Base-by-base conservation (phyloP, 129 eudicot genomes). In the Tanacetum coccineum region DNA sequence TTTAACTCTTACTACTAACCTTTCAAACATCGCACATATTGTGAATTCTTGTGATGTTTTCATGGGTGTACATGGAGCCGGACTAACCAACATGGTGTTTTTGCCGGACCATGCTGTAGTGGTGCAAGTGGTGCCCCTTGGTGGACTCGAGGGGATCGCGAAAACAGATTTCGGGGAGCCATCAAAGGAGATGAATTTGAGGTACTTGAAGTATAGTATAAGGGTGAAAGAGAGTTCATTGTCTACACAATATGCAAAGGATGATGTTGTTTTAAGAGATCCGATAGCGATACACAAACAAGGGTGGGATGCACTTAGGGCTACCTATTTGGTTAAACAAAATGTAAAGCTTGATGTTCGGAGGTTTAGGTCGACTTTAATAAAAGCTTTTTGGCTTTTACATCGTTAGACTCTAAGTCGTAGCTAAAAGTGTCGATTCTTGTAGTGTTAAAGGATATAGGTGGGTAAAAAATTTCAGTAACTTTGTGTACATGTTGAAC, bases 21-120 rank as follows among this genome's bases (percentile, higher is more conserved):
- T 88, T 18, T 48, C 85, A 10, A 76, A 42, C 8, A 82, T 85
- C 2, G 86, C 88, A 0, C 64, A 64, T 40, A 13, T 78, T 6
- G 86, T 88, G 56, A 88, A 83, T 50, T 85, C 89, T 2, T 82
- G 92, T 46, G 89, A 81, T 40, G 87, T 83, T 17, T 52, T 88
- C 46, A 65, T 85, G 79, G 96, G 96, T 26, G 81, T 88, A 14
- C 96, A 88, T 58, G 96, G 96, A 42, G 96, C 96, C 3, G 96
- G 87, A 10, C 68, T 88, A 40, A 88, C 96, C 1, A 87, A 88
- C 70, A 82, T 83, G 81, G 72, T 85, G 17, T 88, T 85, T 51
- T 62, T 88, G 17, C 88, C 86, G 0, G 83, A 87, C 49, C 76
- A 77, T 13, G 83, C 82, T 0, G 79, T 88, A 0, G 71, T 87